Evolutionary conservation across 306 rosid genomes (phyloP).

Genomic region (Corylus americana): DNA sequence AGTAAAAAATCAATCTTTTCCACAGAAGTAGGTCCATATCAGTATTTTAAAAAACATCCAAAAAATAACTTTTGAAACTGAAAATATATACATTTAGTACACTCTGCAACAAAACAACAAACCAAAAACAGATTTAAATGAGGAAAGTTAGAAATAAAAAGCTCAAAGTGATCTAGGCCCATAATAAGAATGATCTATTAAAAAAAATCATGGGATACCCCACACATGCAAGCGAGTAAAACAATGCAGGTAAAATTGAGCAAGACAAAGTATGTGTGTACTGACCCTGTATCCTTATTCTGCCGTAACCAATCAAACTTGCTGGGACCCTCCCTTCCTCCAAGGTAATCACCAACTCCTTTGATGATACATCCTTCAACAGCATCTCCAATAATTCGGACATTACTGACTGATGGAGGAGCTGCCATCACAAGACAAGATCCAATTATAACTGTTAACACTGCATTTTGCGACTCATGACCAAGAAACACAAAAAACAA

Average conservation of each 20-base stretch:
- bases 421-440: slow-evolving; percentile 48
- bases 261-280: slow-evolving; percentile 23
- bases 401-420: slow-evolving; percentile 83
- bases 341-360: slow-evolving; percentile 95
- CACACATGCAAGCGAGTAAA: slow-evolving; percentile 17
- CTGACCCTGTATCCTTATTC: slow-evolving; percentile 73
- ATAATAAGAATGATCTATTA: slow-evolving; percentile 1
- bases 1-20: background rate
- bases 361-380: slow-evolving; percentile 75
- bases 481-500: background rate
- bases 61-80: background rate
- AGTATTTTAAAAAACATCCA: background rate
- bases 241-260: slow-evolving; percentile 4
- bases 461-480: background rate
- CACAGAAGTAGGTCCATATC: slow-evolving; percentile 1
- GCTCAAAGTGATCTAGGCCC: slow-evolving; percentile 7
- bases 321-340: slow-evolving; percentile 99
- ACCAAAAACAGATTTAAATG: background rate
- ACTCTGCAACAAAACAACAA: background rate
- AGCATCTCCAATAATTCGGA: slow-evolving; percentile 75
- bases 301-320: slow-evolving; percentile 91
- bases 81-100: background rate
- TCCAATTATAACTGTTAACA: background rate
- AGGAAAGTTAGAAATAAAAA: background rate
- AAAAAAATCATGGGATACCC: slow-evolving; percentile 19